Percentiles rank a stretch among this genome's conserved stretches.
Evolutionary conservation across 2,329 filamentous ascomycete species (phyloP).

Genomic region (Fusarium sp.): DNA sequence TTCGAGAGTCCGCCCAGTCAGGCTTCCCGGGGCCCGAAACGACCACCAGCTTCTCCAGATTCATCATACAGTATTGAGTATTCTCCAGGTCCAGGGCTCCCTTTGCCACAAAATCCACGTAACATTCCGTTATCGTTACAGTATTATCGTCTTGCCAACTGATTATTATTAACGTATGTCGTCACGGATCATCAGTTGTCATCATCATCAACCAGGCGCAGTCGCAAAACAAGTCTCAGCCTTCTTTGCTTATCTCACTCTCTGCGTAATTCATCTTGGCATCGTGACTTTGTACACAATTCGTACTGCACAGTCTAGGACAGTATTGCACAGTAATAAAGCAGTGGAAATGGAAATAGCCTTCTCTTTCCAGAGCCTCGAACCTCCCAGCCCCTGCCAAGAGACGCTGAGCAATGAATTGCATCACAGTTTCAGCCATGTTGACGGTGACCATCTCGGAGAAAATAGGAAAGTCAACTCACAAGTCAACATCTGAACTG

Average conservation of each 20-base stretch:
- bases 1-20: slow-evolving; percentile 20
- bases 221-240: slow-evolving; percentile 8
- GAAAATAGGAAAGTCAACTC: background rate
- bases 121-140: background rate
- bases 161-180: slow-evolving; percentile 32
- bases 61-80: background rate
- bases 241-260: slow-evolving; percentile 11
- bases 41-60: background rate
- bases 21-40: slow-evolving; percentile 5
- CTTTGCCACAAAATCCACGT: slow-evolving; percentile 28
- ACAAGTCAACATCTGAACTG: background rate
- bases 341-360: background rate
- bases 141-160: slow-evolving; percentile 15
- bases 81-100: background rate
- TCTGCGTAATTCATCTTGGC: slow-evolving; percentile 26
- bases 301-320: background rate
- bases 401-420: slow-evolving; percentile 26
- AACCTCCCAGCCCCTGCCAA: slow-evolving; percentile 41
- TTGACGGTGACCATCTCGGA: slow-evolving; percentile 5
- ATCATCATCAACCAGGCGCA: slow-evolving; percentile 34
- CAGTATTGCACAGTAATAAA: slow-evolving; percentile 6
- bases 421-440: slow-evolving; percentile 38
- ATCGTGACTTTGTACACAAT: background rate
- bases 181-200: slow-evolving; percentile 32
- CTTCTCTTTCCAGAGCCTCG: background rate